Conservation (phyloP, 129 eudicot genomes). For the Kitagawia praeruptora region DNA sequence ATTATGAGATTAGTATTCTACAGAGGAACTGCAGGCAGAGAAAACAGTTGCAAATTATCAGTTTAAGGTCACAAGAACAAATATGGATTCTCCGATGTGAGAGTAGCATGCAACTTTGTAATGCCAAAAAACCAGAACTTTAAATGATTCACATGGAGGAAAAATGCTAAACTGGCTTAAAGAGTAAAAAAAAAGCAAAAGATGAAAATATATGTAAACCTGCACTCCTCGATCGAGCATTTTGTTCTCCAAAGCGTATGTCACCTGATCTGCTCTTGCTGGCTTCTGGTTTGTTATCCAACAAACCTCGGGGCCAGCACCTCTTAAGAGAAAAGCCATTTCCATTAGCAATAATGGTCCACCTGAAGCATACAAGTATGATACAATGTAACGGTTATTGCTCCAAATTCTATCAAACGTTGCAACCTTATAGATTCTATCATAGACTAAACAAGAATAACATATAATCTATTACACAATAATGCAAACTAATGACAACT, state of each 20-base stretch:
- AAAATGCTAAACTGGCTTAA: background rate
- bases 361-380: too few relatives aligned
- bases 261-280: constrained; percentile 55
- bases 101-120: background rate
- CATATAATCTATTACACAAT: too few relatives aligned
- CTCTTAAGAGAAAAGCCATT: too few relatives aligned
- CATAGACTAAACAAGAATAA: too few relatives aligned
- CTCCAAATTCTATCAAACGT: too few relatives aligned
- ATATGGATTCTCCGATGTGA: background rate
- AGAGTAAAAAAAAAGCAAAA: background rate
- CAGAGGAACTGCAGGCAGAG: background rate
- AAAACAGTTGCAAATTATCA: background rate
- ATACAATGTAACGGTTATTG: too few relatives aligned
- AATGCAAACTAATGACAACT: too few relatives aligned
- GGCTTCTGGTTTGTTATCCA: too few relatives aligned
- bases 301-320: too few relatives aligned
- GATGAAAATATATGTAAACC: constrained; percentile 28
- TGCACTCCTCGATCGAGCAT: constrained; percentile 82
- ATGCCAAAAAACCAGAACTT: background rate
- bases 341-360: too few relatives aligned
- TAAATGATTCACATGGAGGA: background rate
- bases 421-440: too few relatives aligned
- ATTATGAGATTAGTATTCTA: background rate
- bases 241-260: constrained; percentile 66
- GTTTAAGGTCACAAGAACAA: background rate